Percentiles rank a stretch among this genome's conserved stretches.
These are phyloP conservation scores for Tribonema minus DNA, from an alignment of 108 stramenopile species.

Conservation along the genomic window DNA sequence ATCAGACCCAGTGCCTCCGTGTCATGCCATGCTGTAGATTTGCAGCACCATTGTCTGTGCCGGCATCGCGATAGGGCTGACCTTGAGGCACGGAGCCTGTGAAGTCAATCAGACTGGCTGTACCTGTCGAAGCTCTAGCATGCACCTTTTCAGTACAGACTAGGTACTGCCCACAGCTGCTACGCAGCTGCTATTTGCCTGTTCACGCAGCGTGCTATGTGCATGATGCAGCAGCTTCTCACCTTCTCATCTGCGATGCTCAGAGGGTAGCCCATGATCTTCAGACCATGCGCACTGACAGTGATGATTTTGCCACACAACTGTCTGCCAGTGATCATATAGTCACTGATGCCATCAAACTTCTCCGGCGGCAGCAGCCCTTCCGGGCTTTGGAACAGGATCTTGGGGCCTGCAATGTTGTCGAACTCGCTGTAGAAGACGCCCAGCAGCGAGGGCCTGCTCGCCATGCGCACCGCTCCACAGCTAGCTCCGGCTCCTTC, in stretches of 20 bases:
- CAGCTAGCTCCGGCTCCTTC: not conserved
- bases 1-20: too few relatives aligned
- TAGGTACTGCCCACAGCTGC: too few relatives aligned
- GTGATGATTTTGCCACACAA: not conserved
- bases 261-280: conserved; percentile 4
- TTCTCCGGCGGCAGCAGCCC: not conserved
- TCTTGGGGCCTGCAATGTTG: conserved; percentile 11
- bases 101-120: too few relatives aligned
- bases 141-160: too few relatives aligned
- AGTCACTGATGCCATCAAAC: conserved; percentile 4
- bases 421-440: conserved; percentile 42
- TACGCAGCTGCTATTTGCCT: too few relatives aligned
- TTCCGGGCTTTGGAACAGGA: conserved; percentile 21
- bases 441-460: not conserved
- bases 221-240: too few relatives aligned
- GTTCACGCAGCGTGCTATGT: too few relatives aligned
- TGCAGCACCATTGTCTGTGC: too few relatives aligned
- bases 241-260: conserved; percentile 10
- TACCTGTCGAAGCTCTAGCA: too few relatives aligned
- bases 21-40: too few relatives aligned
- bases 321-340: conserved; percentile 2
- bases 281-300: not conserved
- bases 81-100: too few relatives aligned
- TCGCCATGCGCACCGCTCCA: not conserved
- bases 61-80: too few relatives aligned